Evolutionary conservation across 1,139 yeast species (phyloP), one percentile per base, ranked within the genome.

Genomic region (Diutina siamensis): DNA sequence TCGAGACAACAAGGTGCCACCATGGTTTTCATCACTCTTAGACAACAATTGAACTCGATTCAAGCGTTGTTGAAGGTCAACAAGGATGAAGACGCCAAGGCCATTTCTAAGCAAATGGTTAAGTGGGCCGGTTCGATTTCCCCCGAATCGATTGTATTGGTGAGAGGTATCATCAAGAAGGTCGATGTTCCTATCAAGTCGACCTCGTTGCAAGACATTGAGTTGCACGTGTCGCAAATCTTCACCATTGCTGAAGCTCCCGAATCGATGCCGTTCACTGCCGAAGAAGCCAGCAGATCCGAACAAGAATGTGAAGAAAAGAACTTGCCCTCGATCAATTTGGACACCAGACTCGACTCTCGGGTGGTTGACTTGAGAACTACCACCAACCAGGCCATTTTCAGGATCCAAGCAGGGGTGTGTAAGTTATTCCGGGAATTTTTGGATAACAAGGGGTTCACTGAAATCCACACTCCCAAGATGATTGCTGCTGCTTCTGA

Each of bases 351-450:
- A 64, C 76, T 92, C 57, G 97, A 94, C 63, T 72, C 94, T 49
- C 81, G 99, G 64, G 96, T 89, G 46, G 88, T 92, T 64, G 99
- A 92, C 61, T 75, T 92, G 61, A 83, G 99, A 74, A 92, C 98
- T 8, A 84, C 85, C 47, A 89, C 98, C 48, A 92, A 92, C 72
- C 97, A 92, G 69, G 95, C 98, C 46, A 92, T 92, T 56, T 92
- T 94, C 79, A 83, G 80, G 68, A 82, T 94, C 58, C 94, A 86
- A 68, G 77, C 92, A 44, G 98, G 89, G 56, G 94, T 94, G 48
- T 79, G 94, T 62, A 72, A 74, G 44, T 72, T 94, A 58, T 92
- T 92, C 76, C 80, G 95, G 63, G 98, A 92, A 68, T 92, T 83
- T 61, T 74, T 92, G 58, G 60, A 68, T 50, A 67, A 67, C 46